These are phyloP conservation scores for Penicillium sp. DNA, from an alignment of 2,329 filamentous ascomycete genomes.

Conservation along the genomic window DNA sequence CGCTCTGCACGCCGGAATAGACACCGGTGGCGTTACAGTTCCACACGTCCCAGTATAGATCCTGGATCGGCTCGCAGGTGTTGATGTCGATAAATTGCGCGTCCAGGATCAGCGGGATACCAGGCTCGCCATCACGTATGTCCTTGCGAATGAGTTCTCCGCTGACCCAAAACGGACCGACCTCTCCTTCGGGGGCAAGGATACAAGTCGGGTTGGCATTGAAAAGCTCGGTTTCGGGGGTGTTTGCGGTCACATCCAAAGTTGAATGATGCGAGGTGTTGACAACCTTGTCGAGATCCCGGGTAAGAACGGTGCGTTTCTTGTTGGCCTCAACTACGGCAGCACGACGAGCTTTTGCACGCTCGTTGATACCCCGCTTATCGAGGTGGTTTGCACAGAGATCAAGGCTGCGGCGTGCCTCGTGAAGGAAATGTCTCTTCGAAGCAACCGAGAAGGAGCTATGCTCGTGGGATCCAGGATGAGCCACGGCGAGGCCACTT, in stretches of 20 bases:
- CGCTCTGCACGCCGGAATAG: slow-evolving; percentile 40
- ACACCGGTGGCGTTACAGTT: slow-evolving; percentile 46
- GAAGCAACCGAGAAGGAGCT: slow-evolving; percentile 15
- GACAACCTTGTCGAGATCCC: slow-evolving; percentile 41
- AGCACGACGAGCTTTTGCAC: slow-evolving; percentile 29
- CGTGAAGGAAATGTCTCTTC: slow-evolving; percentile 23
- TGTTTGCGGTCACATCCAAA: slow-evolving; percentile 21
- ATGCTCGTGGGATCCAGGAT: slow-evolving; percentile 25
- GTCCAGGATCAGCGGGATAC: slow-evolving; percentile 44
- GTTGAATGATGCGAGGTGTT: slow-evolving; percentile 44
- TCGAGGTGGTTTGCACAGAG: slow-evolving; percentile 27
- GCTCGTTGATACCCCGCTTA: slow-evolving; percentile 25
- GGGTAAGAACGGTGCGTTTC: slow-evolving; percentile 24
- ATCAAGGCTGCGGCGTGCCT: slow-evolving; percentile 24
- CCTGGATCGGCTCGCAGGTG: slow-evolving; percentile 44
- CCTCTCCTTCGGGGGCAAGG: slow-evolving; percentile 2
- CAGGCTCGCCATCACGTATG: slow-evolving; percentile 39
- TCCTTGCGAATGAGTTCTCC: slow-evolving; percentile 44
- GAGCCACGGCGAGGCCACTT: slow-evolving; percentile 18
- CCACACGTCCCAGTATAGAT: slow-evolving; percentile 45
- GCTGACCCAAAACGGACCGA: slow-evolving; percentile 29
- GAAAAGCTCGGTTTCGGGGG: slow-evolving; percentile 30
- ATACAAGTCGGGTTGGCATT: slow-evolving; percentile 29
- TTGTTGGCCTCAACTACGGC: slow-evolving; percentile 21
- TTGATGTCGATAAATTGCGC: slow-evolving; percentile 45